phyloP scores from a whole-genome alignment of 2,329 filamentous ascomycete species.

The Aureobasidium sp. region DNA sequence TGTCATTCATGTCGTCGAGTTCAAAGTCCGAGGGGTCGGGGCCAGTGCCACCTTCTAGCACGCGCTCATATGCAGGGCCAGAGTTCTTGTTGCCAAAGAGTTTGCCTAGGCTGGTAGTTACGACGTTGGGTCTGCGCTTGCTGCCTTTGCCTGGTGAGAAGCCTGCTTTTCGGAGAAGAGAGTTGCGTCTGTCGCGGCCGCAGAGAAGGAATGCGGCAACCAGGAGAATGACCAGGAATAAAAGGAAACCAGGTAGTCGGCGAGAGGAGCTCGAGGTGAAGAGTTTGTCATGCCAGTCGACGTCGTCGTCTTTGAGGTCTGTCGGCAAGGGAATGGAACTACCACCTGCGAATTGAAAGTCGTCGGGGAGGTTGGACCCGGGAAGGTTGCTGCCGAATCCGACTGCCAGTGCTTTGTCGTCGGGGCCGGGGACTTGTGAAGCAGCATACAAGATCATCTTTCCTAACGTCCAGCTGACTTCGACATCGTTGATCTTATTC shows the following conservation, averaged over 20 bases:
- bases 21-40: slow-evolving; percentile 60
- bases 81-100: slow-evolving; percentile 53
- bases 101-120: slow-evolving; percentile 38
- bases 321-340: slow-evolving; percentile 38
- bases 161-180: slow-evolving; percentile 49
- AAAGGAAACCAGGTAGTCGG: slow-evolving; percentile 64
- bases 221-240: slow-evolving; percentile 68
- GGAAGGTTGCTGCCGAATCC: slow-evolving; percentile 88
- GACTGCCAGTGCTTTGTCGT: slow-evolving; percentile 58
- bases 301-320: slow-evolving; percentile 34
- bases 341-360: slow-evolving; percentile 76
- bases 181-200: slow-evolving; percentile 65
- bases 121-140: slow-evolving; percentile 38
- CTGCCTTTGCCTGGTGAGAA: slow-evolving; percentile 35
- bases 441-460: slow-evolving; percentile 95
- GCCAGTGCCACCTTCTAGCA: slow-evolving; percentile 59
- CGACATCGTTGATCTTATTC: slow-evolving; percentile 81
- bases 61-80: slow-evolving; percentile 62
- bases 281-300: slow-evolving; percentile 52
- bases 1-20: slow-evolving; percentile 50
- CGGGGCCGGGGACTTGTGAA: slow-evolving; percentile 67
- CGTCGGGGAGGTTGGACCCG: slow-evolving; percentile 35
- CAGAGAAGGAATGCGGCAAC: slow-evolving; percentile 67
- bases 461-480: slow-evolving; percentile 94
- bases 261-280: slow-evolving; percentile 58